Evolutionary conservation across 1,139 yeast genomes (phyloP).

Genomic region (Nakaseomyces glabratus): DNA sequence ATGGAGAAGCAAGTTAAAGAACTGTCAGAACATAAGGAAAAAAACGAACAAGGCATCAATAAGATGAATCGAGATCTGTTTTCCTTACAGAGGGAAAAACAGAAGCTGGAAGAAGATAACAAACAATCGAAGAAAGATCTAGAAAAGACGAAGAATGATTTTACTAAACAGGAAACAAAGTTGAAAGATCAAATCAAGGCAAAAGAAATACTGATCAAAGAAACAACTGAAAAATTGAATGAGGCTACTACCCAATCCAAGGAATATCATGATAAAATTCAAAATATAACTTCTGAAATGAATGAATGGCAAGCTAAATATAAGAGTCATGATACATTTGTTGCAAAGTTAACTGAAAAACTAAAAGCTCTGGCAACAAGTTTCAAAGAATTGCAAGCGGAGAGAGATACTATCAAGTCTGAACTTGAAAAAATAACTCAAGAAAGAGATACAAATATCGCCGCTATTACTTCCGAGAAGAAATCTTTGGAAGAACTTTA

Average conservation of each 20-base stretch:
- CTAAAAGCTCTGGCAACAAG: conserved; percentile 31
- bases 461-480: background rate
- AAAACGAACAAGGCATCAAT: conserved; percentile 80
- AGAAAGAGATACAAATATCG: conserved; percentile 8
- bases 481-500: conserved; percentile 8
- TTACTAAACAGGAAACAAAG: conserved; percentile 5
- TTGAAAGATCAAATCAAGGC: conserved; percentile 17
- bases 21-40: conserved; percentile 39
- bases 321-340: conserved; percentile 25
- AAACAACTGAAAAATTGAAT: conserved; percentile 10
- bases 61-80: conserved; percentile 82
- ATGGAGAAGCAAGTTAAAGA: conserved; percentile 18
- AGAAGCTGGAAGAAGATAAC: conserved; percentile 41
- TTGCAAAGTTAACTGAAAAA: conserved; percentile 33
- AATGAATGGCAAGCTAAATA: conserved; percentile 24
- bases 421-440: conserved; percentile 10
- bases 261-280: conserved; percentile 12
- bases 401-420: conserved; percentile 19
- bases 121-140: conserved; percentile 38
- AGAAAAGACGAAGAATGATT: conserved; percentile 17
- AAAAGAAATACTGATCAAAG: conserved; percentile 12
- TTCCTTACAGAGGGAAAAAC: conserved; percentile 52
- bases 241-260: conserved; percentile 8
- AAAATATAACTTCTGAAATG: conserved; percentile 17
- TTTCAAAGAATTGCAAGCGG: conserved; percentile 25